Evolutionary conservation across 1,284 basidiomycete genomes (phyloP).

Genomic region (Apiotrichum montevideense): DNA sequence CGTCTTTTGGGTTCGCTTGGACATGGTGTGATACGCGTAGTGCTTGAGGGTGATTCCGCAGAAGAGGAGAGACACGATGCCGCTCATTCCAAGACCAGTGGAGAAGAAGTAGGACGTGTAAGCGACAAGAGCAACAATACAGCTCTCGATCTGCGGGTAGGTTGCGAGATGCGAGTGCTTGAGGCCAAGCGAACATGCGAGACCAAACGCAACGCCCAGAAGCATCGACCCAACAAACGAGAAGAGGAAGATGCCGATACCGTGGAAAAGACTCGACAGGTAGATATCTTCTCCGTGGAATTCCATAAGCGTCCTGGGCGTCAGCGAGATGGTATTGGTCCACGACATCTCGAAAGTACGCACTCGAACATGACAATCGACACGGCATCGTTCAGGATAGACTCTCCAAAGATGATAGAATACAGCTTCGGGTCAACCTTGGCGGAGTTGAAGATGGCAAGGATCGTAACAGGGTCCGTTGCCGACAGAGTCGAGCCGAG

Average conservation of each 20-base stretch:
- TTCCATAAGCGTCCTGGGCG: slow-evolving; percentile 63
- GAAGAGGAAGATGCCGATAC: slow-evolving; percentile 90
- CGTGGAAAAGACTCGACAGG: slow-evolving; percentile 84
- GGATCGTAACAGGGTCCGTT: slow-evolving; percentile 96
- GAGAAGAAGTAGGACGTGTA: slow-evolving; percentile 99
- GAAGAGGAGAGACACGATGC: slow-evolving; percentile 95
- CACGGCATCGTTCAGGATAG: slow-evolving; percentile 95
- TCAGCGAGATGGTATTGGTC: too few relatives aligned
- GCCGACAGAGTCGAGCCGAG: slow-evolving; percentile 96
- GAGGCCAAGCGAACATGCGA: slow-evolving; percentile 81
- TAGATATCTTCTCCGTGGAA: slow-evolving; percentile 84
- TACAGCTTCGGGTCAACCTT: slow-evolving; percentile 98
- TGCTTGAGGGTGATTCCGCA: slow-evolving; percentile 99
- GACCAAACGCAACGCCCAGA: slow-evolving; percentile 83
- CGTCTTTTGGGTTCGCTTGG: slow-evolving; percentile 81
- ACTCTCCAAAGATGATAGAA: slow-evolving; percentile 96
- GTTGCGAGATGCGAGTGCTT: slow-evolving; percentile 86
- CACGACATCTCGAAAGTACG: background rate
- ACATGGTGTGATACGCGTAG: slow-evolving; percentile 99
- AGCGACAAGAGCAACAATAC: slow-evolving; percentile 85
- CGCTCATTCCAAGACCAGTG: slow-evolving; percentile 88
- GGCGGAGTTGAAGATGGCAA: slow-evolving; percentile 97
- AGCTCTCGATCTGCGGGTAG: slow-evolving; percentile 89
- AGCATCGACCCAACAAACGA: slow-evolving; percentile 93
- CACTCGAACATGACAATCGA: slow-evolving; percentile 98